Conservation (phyloP, 2,329 filamentous ascomycete species). For the Venturia effusa region DNA sequence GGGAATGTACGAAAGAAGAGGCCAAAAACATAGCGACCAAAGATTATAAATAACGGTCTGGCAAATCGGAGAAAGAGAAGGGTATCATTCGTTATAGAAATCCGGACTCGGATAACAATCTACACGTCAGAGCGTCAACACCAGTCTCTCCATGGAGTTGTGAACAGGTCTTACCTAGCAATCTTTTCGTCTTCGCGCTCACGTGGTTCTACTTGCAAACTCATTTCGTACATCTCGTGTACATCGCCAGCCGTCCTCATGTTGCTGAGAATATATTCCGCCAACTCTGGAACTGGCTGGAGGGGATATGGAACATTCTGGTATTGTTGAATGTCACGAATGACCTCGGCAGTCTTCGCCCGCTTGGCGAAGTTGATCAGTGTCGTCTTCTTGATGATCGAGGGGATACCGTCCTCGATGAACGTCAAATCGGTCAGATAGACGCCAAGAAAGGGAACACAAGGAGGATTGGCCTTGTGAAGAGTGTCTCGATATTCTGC, state of each 20-base stretch:
- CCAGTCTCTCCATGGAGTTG: neutral
- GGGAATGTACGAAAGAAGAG: neutral
- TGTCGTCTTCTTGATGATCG: constrained; percentile 89
- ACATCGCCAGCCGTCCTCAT: constrained; percentile 94
- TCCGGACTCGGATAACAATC: constrained; percentile 44
- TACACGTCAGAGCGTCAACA: constrained; percentile 19
- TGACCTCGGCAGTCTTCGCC: constrained; percentile 95
- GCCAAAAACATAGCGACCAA: neutral
- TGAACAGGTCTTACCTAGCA: constrained; percentile 68
- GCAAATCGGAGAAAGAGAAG: neutral
- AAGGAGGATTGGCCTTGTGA: constrained; percentile 87
- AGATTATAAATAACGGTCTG: neutral
- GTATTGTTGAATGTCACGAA: constrained; percentile 96
- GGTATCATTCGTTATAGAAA: constrained; percentile 33
- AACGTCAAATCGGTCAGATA: constrained; percentile 97
- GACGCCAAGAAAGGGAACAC: constrained; percentile 98
- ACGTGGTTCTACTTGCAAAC: constrained; percentile 81
- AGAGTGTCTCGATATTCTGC: constrained; percentile 89
- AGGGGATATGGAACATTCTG: constrained; percentile 95
- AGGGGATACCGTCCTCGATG: constrained; percentile 96
- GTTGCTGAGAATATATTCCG: constrained; percentile 93
- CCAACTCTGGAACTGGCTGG: constrained; percentile 79
- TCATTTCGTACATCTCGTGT: constrained; percentile 99
- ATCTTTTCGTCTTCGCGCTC: constrained; percentile 99
- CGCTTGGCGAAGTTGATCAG: constrained; percentile 98